Conservation (phyloP, 192 early-diverging fungal genomes). For the Backusella macrospora region DNA sequence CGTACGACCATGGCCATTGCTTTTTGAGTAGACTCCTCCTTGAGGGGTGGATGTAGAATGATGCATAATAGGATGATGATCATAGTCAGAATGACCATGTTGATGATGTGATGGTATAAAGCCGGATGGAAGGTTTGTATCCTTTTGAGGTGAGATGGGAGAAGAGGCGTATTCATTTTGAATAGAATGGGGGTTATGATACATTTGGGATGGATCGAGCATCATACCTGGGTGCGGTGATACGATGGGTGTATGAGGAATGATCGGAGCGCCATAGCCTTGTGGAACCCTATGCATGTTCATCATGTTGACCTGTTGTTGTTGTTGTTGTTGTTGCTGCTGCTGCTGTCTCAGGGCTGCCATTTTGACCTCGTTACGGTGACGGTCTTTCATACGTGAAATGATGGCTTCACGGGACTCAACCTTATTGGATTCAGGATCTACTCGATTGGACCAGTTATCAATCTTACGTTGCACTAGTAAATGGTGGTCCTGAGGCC, state of each 20-base stretch:
- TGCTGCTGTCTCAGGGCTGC: slow-evolving; percentile 24
- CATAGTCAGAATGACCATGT: background rate
- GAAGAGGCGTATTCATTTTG: background rate
- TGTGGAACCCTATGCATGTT: slow-evolving; percentile 16
- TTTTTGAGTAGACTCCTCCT: background rate
- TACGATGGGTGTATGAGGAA: background rate
- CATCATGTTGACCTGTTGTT: slow-evolving; percentile 1
- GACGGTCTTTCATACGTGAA: slow-evolving; percentile 35
- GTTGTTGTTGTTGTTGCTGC: slow-evolving; percentile 1
- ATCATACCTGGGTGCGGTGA: slow-evolving; percentile 22
- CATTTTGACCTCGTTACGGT: slow-evolving; percentile 30
- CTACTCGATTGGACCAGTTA: slow-evolving; percentile 26
- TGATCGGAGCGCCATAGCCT: slow-evolving; percentile 15
- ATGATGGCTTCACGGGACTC: slow-evolving; percentile 28
- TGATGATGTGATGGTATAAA: background rate
- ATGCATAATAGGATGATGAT: background rate
- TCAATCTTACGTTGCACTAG: slow-evolving; percentile 27
- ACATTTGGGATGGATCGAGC: background rate
- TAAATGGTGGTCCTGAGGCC: slow-evolving; percentile 23
- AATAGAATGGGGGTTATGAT: background rate
- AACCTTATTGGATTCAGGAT: slow-evolving; percentile 4
- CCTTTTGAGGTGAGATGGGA: background rate
- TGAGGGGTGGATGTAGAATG: too few relatives aligned
- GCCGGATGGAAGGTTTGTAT: background rate
- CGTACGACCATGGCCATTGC: background rate